phyloP scores from a whole-genome alignment of 306 rosid species.

The Begonia peltatifolia region DNA sequence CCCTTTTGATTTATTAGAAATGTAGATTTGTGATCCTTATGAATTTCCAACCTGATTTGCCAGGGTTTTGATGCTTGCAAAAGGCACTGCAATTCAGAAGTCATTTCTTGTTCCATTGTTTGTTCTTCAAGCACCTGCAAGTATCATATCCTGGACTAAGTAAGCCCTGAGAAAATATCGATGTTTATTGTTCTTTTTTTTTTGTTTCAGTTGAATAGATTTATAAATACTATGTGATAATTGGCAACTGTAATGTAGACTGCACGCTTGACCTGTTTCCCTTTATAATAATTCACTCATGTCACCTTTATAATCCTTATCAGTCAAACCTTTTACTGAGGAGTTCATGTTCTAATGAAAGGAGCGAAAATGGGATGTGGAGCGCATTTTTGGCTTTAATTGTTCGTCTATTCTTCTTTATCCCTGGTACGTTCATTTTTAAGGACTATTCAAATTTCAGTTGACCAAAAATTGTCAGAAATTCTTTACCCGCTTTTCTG shows the following conservation, averaged over 20 bases:
- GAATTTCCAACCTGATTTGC: slow-evolving; percentile 6
- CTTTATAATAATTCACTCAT: too few relatives aligned
- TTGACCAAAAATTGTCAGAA: too few relatives aligned
- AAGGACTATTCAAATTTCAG: too few relatives aligned
- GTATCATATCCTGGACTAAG: slow-evolving; percentile 62
- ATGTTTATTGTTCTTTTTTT: not conserved
- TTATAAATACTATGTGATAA: not conserved
- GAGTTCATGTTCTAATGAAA: slow-evolving; percentile 22
- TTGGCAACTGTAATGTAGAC: too few relatives aligned
- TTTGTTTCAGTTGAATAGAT: not conserved
- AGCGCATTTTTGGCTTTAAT: slow-evolving; percentile 71
- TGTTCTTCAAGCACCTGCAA: slow-evolving; percentile 74
- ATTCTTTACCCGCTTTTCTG: too few relatives aligned
- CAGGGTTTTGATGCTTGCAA: slow-evolving; percentile 59
- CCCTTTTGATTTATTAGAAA: too few relatives aligned
- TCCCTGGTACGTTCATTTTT: slow-evolving; percentile 38
- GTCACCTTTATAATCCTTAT: too few relatives aligned
- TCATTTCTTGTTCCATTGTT: slow-evolving; percentile 63
- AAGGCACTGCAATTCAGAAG: slow-evolving; percentile 70
- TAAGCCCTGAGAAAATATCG: slow-evolving; percentile 16
- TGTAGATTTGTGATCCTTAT: not conserved
- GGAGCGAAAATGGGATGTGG: slow-evolving; percentile 89
- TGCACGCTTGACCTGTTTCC: too few relatives aligned
- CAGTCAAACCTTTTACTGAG: not conserved
- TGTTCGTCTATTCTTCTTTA: slow-evolving; percentile 62